Conservation (phyloP, 2,329 filamentous ascomycete species). For the Fusarium nematophilum region DNA sequence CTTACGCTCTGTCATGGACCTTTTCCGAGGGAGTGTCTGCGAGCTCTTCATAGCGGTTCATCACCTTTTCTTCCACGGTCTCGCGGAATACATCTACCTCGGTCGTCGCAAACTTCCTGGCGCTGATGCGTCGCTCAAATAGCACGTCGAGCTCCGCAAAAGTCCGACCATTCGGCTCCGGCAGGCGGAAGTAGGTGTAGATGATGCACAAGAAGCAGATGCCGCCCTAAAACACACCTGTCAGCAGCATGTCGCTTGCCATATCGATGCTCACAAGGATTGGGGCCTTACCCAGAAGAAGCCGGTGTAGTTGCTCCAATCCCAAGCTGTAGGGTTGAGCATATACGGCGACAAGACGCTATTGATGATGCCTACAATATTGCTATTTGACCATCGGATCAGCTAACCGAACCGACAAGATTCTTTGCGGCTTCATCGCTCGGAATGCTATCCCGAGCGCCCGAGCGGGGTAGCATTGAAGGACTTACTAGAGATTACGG, state of each 20-base stretch:
- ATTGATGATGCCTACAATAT: conserved; percentile 84
- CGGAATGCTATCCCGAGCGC: neutral
- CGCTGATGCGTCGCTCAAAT: conserved; percentile 78
- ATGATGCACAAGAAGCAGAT: conserved; percentile 84
- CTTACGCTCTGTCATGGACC: conserved; percentile 27
- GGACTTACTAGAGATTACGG: conserved; percentile 75
- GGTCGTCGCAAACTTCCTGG: conserved; percentile 76
- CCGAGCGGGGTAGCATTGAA: neutral
- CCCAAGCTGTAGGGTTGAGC: conserved; percentile 87
- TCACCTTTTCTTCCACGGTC: conserved; percentile 58
- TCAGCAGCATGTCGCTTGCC: conserved; percentile 10
- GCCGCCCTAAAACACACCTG: conserved; percentile 61
- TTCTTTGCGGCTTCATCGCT: neutral
- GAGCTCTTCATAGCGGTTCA: conserved; percentile 60
- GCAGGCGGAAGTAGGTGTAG: conserved; percentile 70
- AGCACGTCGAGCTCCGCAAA: conserved; percentile 89
- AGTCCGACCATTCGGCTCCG: conserved; percentile 81
- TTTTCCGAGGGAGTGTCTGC: conserved; percentile 35
- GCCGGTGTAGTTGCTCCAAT: conserved; percentile 88
- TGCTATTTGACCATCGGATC: conserved; percentile 57
- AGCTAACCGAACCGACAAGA: conserved; percentile 16
- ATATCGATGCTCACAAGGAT: neutral
- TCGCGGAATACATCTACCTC: conserved; percentile 68
- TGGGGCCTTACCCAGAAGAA: conserved; percentile 78
- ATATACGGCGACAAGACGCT: conserved; percentile 90